Evolutionary conservation across 495 filamentous ascomycete species (phyloP), one percentile per base, ranked within the genome.

Genomic region (Penicillium maclennaniae): DNA sequence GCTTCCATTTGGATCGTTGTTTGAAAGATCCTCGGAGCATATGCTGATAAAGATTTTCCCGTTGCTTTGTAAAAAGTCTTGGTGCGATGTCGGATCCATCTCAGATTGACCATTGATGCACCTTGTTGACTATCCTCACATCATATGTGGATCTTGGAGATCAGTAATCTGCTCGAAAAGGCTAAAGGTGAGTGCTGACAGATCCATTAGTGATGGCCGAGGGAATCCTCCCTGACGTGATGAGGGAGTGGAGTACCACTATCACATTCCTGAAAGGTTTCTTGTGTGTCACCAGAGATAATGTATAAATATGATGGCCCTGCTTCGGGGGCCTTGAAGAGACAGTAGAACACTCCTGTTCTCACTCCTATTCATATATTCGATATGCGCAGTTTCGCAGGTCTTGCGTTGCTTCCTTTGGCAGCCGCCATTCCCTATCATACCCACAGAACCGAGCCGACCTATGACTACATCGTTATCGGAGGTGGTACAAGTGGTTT

Each of bases 401-500:
- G 54, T 20, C 55, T 61, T 7, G 58, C 47, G 17, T 34, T 61
- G 26, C 58, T 61, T 28, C 51, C 54, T 16, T 25, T 61, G 37
- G 58, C 47, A 46, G 36, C 19, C 10, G 58, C 58, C 14, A 44
- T 58, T 12, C 51, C 54, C 2, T 27, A 53, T 21, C n/a, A 25
- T 10, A 38, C 45, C 14, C 45, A 16, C n/a, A 7, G 27, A 25
- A 43, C 51, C 5, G 45, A 39, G 6, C n/a, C 46, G 14, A 42
- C 26, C 20, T 74, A 71, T 49, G 75, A 79, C 63, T 80, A 77
- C 43, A 60, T 82, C 16, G 67, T 83, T 17, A 69, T 79, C 10
- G 80, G 80, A 27, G 78, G 74, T 41, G 79, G 79, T 6, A 82
- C 80, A 6, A 65, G 70, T 47, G 80, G 80, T 16, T 70, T 84